These are phyloP conservation scores for Spathaspora girioi DNA, from an alignment of 805 yeast species.

Conservation along the genomic window DNA sequence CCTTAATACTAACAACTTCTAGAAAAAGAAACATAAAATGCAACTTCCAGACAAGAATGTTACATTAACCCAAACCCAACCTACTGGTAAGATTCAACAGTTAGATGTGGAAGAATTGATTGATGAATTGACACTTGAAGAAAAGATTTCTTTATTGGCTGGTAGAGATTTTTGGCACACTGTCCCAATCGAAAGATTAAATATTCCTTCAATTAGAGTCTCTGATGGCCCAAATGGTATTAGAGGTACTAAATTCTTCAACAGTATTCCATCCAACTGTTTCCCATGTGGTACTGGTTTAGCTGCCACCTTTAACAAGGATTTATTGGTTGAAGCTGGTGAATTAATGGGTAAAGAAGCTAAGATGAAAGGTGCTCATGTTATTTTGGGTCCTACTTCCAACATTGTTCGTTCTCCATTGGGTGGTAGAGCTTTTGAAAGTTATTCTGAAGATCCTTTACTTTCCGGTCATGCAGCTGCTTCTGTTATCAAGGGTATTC, in stretches of 20 bases:
- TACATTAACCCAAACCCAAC: slow-evolving; percentile 25
- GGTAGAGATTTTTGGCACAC: slow-evolving; percentile 53
- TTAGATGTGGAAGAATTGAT: slow-evolving; percentile 28
- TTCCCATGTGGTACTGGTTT: slow-evolving; percentile 34
- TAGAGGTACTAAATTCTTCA: slow-evolving; percentile 27
- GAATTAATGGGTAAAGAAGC: slow-evolving; percentile 30
- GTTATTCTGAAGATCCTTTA: slow-evolving; percentile 30
- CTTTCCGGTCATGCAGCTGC: slow-evolving; percentile 25
- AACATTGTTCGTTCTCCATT: slow-evolving; percentile 32
- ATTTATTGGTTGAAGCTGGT: slow-evolving; percentile 24
- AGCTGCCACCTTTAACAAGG: slow-evolving; percentile 28
- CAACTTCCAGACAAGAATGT: slow-evolving; percentile 1
- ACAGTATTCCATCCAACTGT: slow-evolving; percentile 26
- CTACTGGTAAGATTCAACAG: slow-evolving; percentile 1
- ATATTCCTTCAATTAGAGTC: slow-evolving; percentile 45
- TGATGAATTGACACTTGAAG: slow-evolving; percentile 28
- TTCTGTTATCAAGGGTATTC: slow-evolving; percentile 27
- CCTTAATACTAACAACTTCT: background rate
- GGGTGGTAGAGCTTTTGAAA: slow-evolving; percentile 33
- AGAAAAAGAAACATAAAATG: slow-evolving; percentile 21
- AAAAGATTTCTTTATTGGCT: slow-evolving; percentile 34
- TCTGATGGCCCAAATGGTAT: slow-evolving; percentile 34
- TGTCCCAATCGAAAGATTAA: slow-evolving; percentile 30
- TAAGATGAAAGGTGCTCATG: slow-evolving; percentile 26
- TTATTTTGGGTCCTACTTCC: slow-evolving; percentile 30